A percentile compares a stretch with the other conserved stretches of the same genome.
These are phyloP conservation scores for Populus tremula DNA, from an alignment of 345 rosid species.

Conservation along the genomic window DNA sequence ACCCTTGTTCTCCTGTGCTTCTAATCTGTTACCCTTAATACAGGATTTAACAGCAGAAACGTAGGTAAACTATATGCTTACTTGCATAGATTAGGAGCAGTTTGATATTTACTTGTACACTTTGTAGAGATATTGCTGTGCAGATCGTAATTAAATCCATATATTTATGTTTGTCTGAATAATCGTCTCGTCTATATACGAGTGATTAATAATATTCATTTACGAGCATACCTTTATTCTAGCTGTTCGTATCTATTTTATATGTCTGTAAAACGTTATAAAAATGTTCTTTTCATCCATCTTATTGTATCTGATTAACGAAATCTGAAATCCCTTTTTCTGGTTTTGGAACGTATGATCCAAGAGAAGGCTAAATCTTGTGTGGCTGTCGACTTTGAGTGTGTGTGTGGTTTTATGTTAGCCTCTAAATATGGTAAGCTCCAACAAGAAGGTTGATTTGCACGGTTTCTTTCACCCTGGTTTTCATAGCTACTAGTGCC, in stretches of 20 bases:
- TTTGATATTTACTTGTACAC: neutral
- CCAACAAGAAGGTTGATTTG: neutral
- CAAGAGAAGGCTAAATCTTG: neutral
- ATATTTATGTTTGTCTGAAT: neutral
- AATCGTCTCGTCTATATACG: neutral
- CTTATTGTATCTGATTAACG: neutral
- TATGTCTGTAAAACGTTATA: too few relatives aligned
- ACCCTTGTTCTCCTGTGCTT: neutral
- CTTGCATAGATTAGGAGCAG: neutral
- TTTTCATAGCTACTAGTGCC: neutral
- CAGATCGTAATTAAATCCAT: neutral
- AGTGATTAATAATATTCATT: neutral
- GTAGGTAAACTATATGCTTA: neutral
- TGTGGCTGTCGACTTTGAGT: neutral
- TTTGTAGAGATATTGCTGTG: conserved; percentile 1
- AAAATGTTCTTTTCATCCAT: neutral
- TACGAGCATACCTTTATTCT: neutral
- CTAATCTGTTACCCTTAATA: neutral
- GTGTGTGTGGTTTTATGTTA: too few relatives aligned
- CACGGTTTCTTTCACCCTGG: neutral
- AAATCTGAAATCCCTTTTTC: neutral
- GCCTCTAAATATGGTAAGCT: neutral
- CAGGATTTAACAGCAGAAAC: neutral
- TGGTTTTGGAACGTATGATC: neutral
- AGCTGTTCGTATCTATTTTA: neutral